Percentiles rank a stretch among this genome's conserved stretches.
Conservation (phyloP, 2,329 filamentous ascomycete species). For the Hypoxylon sp. region DNA sequence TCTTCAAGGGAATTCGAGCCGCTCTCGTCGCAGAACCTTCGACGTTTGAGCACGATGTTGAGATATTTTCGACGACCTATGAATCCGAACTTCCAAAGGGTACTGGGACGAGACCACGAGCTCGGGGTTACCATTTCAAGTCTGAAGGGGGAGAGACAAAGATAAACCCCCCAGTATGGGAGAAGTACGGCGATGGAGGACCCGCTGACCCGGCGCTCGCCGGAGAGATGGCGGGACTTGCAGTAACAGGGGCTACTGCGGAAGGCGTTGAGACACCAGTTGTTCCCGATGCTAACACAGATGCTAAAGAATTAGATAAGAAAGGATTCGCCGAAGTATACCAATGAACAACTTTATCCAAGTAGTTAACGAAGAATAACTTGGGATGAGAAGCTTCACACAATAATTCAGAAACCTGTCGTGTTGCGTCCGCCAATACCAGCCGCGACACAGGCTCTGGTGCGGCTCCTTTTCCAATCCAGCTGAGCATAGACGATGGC, state of each 20-base stretch:
- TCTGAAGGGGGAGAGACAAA: slow-evolving; percentile 74
- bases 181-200: slow-evolving; percentile 61
- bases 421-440: neutral
- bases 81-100: slow-evolving; percentile 79
- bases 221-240: slow-evolving; percentile 62
- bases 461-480: neutral
- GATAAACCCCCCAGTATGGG: slow-evolving; percentile 78
- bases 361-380: too few relatives aligned
- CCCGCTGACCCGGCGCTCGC: slow-evolving; percentile 58
- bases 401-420: neutral
- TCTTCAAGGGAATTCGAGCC: slow-evolving; percentile 79
- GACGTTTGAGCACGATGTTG: slow-evolving; percentile 70
- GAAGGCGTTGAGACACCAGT: slow-evolving; percentile 65
- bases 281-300: slow-evolving; percentile 60
- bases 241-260: slow-evolving; percentile 49
- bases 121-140: slow-evolving; percentile 87
- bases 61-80: slow-evolving; percentile 69
- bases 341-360: slow-evolving; percentile 16
- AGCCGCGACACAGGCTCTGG: neutral
- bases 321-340: slow-evolving; percentile 69
- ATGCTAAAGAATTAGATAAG: slow-evolving; percentile 66
- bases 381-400: neutral
- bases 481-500: neutral
- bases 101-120: slow-evolving; percentile 82
- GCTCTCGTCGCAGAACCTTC: slow-evolving; percentile 73